Evolutionary conservation across 306 rosid genomes (phyloP), one percentile per base, ranked within the genome.

Genomic region (Phaseolus lunatus): DNA sequence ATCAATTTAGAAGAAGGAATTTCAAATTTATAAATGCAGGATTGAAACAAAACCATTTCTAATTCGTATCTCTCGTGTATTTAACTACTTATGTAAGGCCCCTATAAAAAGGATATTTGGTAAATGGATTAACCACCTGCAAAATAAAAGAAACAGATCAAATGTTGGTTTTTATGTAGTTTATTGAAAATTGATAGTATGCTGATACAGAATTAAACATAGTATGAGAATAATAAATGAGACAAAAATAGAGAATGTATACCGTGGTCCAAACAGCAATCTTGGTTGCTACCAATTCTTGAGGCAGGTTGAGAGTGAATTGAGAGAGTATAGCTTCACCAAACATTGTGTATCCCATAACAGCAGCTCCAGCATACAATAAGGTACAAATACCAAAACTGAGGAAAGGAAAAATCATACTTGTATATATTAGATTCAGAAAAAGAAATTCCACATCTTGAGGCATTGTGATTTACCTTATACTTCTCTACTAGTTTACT

Each of bases 221-320:
- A 24, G 26, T 6, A 20, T 15, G 20, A 44, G 49, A 67, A 26
- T 22, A 67, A 67, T 18, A 73, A 67, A 39, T 69, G 49, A 50
- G 39, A 44, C 20, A 59, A 67, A 59, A n/a, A 3, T 27, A 37
- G 10, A 37, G 43, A 2, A 39, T 20, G 52, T 83, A 65, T 91
- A 95, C 99, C 94, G 99, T 96, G 62, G 98, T 92, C 99, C 99
- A 96, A 45, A 96, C 85, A 39, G 99, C 98, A 49, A 96, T 88
- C 89, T 96, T 96, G 77, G 94, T 85, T 44, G 96, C 98, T 57
- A 91, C 94, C 78, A 92, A 81, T 54, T 91, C 81, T 31, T 84
- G 88, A 59, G 99, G 99, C 89, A 96, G 61, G 89, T 96, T 92
- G 67, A 96, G 99, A 50, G 99, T 96, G 86, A 92, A 96, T 77